Evolutionary conservation across 2,329 filamentous ascomycete species (phyloP), one percentile per base, ranked within the genome.

Genomic region (Aspergillus tanneri): DNA sequence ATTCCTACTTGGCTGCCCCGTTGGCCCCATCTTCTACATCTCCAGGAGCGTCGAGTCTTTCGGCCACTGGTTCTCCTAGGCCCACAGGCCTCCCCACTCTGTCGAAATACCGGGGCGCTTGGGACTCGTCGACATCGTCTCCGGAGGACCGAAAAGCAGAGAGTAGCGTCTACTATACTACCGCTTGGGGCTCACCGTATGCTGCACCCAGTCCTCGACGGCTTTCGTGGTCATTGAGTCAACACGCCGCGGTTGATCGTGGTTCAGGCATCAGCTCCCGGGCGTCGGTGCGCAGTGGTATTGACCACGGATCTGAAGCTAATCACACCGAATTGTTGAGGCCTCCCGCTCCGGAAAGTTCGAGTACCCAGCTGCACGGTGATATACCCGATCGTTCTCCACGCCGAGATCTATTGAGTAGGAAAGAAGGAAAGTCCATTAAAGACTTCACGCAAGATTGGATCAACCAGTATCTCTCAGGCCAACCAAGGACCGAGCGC

Each of bases 181-280:
- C 90, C 40, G 91, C 86, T 67, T 96, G 91, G 90, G 91, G 91
- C 47, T 96, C 90, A 45, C 91, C 91, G 18, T 96, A 96, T 72
- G 85, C 87, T 46, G 79, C 85, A 30, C 74, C 78, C 10, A 86
- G 72, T 56, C 68, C 72, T 42, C 67, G 71, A 42, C 64, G 65
- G 56, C 57, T 71, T 19, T 71, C 72, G 49, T 63, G 66, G 56
- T 65, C 67, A 43, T 50, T 69, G 32, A 70, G 66, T 54, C 69
- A 70, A 53, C 67, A 81, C 78, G 59, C 71, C 71, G 49, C 84
- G 43, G 35, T 67, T 47, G 63, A 65, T 44, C 60, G 53, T 43
- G 62, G 53, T 35, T 69, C 67, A 16, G 54, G 60, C 37, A 64
- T 63, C 30, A 65, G 55, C 56, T 72, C 71, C 32, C 67, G 68